Evolutionary conservation across 2,329 filamentous ascomycete species (phyloP), one percentile per base, ranked within the genome.

Genomic region (Zymoseptoria brevis): DNA sequence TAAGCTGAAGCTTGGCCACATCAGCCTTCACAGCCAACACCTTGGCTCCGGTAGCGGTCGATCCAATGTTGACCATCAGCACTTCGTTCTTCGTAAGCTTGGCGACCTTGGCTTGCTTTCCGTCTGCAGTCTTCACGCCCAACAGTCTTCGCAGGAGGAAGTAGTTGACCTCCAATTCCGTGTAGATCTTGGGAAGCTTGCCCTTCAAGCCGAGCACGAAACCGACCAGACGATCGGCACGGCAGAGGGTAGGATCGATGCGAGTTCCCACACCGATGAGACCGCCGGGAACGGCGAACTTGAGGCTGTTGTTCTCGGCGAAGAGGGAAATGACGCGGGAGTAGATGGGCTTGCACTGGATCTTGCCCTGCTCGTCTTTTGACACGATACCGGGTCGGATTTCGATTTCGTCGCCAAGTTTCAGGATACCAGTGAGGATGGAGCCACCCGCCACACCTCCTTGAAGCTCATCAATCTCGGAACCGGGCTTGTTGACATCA

Each of bases 61-160:
- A 96, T 63, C 94, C 94, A 74, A 99, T 99, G 82, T 99, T 99
- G 67, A 99, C 94, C 94, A 99, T 97, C 77, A 99, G 87, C 71
- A 97, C 91, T 77, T 99, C 94, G 79, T 96, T 96, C 86, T 97
- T 99, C 59, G 91, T 82, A 66, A 99, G 83, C 81, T 99, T 99
- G 70, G 92, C 91, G 67, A 99, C 94, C 87, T 99, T 99, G 72
- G 93, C 93, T 79, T 97, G 94, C 83, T 99, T 99, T 75, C 94
- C 94, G 69, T 99, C 94, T 64, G 93, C 91, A 53, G 94, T 96
- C 80, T 95, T 92, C 71, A 99, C 94, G 85, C 94, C 94, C 59
- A 99, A 85, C 63, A 99, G 83, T 70, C 94, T 85, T 70, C 93
- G 89, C 64, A 99, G 87, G 62, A 99, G 83, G 83, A 97, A 99